Evolutionary conservation across 176 grass and related monocot species (phyloP), one percentile per base, ranked within the genome.

Genomic region (Microstegium vimineum): DNA sequence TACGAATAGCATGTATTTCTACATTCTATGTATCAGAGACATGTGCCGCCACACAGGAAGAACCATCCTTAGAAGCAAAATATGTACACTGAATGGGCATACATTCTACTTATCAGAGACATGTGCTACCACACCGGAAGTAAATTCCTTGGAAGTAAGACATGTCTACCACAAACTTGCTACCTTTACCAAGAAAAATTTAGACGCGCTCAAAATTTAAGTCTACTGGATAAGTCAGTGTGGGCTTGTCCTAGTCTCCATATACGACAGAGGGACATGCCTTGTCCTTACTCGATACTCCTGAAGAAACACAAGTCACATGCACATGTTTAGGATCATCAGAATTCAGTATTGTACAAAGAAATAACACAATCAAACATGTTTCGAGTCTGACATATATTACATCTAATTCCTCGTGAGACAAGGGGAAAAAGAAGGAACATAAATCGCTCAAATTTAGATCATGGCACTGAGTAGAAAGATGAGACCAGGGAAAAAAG

Each of bases 61-160:
- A n/a, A n/a, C n/a, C n/a, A n/a, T n/a, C n/a, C n/a, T n/a, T n/a
- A n/a, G n/a, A n/a, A n/a, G n/a, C n/a, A n/a, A n/a, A n/a, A n/a
- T n/a, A n/a, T n/a, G n/a, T n/a, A n/a, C n/a, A n/a, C n/a, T n/a
- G n/a, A n/a, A n/a, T n/a, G n/a, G n/a, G n/a, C n/a, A n/a, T n/a
- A n/a, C n/a, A n/a, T n/a, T n/a, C n/a, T n/a, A n/a, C n/a, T n/a
- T n/a, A n/a, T n/a, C n/a, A n/a, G n/a, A n/a, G n/a, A n/a, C n/a
- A n/a, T n/a, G n/a, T n/a, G n/a, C n/a, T n/a, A n/a, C n/a, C n/a
- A n/a, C n/a, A n/a, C n/a, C n/a, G n/a, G n/a, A n/a, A n/a, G n/a
- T n/a, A n/a, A n/a, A n/a, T n/a, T 89, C 95, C 95, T 93, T 98
- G 92, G 68, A 95, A 98, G 85, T 92, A 98, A 76, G 95, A 94